Conservation (phyloP, 306 rosid genomes). For the Prosopis cineraria region DNA sequence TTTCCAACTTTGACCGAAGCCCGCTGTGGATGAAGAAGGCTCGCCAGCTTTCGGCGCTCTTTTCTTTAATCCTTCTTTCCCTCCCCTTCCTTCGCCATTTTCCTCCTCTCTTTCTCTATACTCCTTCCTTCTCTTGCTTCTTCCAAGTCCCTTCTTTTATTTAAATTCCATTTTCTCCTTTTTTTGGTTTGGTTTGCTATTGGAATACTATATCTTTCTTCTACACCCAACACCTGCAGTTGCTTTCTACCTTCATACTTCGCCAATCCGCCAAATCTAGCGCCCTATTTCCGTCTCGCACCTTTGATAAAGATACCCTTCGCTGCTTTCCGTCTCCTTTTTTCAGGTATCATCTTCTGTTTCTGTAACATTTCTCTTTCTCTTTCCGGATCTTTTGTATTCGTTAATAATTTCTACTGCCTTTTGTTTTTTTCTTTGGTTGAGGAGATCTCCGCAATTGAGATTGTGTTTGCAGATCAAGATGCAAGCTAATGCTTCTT, state of each 20-base stretch:
- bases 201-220: conserved; percentile 27
- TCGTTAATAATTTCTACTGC: not conserved
- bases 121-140: not conserved
- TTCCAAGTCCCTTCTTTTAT: conserved; percentile 14
- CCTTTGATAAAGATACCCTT: conserved; percentile 22
- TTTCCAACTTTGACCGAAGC: conserved; percentile 57
- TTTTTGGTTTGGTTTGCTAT: not conserved
- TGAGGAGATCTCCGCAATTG: conserved; percentile 45
- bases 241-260: conserved; percentile 43
- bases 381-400: conserved; percentile 41
- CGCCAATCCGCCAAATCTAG: conserved; percentile 55
- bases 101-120: not conserved
- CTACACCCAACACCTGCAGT: conserved; percentile 29
- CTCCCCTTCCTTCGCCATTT: not conserved
- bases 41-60: conserved; percentile 81
- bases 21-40: conserved; percentile 14
- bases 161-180: conserved; percentile 24
- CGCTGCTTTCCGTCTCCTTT: not conserved
- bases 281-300: conserved; percentile 26
- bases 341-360: conserved; percentile 42
- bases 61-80: conserved; percentile 34
- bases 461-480: conserved; percentile 45
- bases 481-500: not conserved
- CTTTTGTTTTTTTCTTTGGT: not conserved
- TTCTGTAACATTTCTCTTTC: conserved; percentile 31